A percentile compares a stretch with the other conserved stretches of the same genome.
Evolutionary conservation across 2,329 filamentous ascomycete species (phyloP).

Genomic region (Penicillium sp.): DNA sequence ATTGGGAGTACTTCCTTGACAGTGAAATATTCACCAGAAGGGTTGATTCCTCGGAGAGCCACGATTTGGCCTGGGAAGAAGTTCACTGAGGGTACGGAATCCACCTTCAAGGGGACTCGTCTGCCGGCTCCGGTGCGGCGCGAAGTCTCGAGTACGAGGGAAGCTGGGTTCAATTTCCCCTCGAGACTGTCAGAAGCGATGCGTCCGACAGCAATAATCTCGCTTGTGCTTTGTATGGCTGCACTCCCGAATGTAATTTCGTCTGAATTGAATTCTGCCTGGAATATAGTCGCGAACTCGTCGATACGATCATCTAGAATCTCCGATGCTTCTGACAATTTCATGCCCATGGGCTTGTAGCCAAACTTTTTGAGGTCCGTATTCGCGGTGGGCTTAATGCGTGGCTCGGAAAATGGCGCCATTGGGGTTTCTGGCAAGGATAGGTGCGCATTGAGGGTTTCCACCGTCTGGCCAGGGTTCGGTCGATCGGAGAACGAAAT

Average conservation of each 20-base stretch:
- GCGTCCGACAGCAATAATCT: constrained; percentile 85
- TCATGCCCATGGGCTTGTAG: constrained; percentile 94
- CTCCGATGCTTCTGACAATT: constrained; percentile 86
- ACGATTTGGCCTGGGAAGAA: constrained; percentile 96
- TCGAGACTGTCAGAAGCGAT: constrained; percentile 85
- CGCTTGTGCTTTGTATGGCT: constrained; percentile 76
- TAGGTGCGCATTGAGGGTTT: constrained; percentile 78
- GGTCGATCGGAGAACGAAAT: constrained; percentile 71
- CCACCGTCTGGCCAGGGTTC: constrained; percentile 77
- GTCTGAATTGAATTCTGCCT: constrained; percentile 72
- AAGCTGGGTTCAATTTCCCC: constrained; percentile 81
- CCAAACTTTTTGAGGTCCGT: constrained; percentile 87
- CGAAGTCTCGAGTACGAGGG: constrained; percentile 84
- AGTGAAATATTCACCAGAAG: constrained; percentile 78
- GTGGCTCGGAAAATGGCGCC: constrained; percentile 69
- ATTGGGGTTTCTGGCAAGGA: constrained; percentile 66
- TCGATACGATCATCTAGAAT: constrained; percentile 95
- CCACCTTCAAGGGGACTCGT: constrained; percentile 76
- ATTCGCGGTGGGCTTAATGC: constrained; percentile 80
- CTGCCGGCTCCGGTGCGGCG: constrained; percentile 78
- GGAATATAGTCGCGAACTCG: constrained; percentile 73
- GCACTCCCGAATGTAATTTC: constrained; percentile 84
- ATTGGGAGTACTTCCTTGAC: constrained; percentile 74
- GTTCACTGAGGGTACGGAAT: constrained; percentile 67
- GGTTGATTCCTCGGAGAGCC: constrained; percentile 81